Base-by-base conservation (phyloP, 768 basidiomycete species). In the Lentinula edodes region DNA sequence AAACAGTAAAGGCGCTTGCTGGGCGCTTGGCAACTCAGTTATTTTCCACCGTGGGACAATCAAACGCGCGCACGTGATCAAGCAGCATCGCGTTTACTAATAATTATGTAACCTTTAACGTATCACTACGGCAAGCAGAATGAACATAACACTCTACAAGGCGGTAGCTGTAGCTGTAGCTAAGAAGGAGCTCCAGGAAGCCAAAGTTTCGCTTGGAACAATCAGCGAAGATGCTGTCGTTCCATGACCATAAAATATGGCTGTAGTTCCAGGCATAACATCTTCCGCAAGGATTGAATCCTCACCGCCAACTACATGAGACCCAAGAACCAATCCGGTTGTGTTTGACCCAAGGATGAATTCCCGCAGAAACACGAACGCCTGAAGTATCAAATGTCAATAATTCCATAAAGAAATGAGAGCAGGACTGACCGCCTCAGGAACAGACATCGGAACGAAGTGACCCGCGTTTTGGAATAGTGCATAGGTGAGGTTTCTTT, bases 301-400 rank as follows among this genome's bases (percentile, higher is more conserved):
- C 62, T 83, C 81, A 3, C 81, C 83, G 1, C 81, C 83, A 23
- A 81, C 62, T 43, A 82, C 80, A n/a, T 51, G n/a, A 10, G 0
- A 18, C 18, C n/a, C 67, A 18, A 69, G 72, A 36, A 90, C 83
- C 6, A 83, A 76, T 0, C 88, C 89, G 1, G 84, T 84, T 36
- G 73, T 60, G 70, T 88, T 87, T 60, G 71, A 72, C 3, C 89
- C 88, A 48, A 91, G 73, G 55, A 91, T 74, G 64, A 90, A 91
- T 62, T 91, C 86, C 18, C 83, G 82, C 12, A 79, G 68, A 70
- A 91, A 83, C 20, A 79, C 80, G 68, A 81, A 77, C 4, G 83
- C 86, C 89, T 90, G 63, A 1, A 20, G 28, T 28, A 28, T 28
- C 28, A 28, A 28, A 28, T 28, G 28, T 28, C 28, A 28, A 28